Base-by-base conservation (phyloP, 768 basidiomycete species). In the Mycena chlorophos region DNA sequence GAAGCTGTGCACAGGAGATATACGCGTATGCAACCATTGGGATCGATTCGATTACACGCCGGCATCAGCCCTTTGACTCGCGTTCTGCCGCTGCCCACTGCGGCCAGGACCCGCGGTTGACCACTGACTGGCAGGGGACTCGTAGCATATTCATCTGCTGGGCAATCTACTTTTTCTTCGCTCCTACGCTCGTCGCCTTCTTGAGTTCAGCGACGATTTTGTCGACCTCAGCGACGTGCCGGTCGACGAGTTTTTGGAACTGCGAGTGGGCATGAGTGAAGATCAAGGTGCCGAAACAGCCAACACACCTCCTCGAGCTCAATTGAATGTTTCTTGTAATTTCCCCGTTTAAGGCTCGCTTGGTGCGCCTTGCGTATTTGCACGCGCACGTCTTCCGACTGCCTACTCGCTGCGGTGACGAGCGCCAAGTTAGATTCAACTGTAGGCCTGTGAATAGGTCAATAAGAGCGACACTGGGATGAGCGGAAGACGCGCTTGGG, bases 231-330 rank as follows among this genome's bases (percentile, higher is more conserved):
- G 66, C 74, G 17, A 89, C 68, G 53, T 83, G 78, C 55, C 73
- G 79, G 58, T 91, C 86, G 0, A 77, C 75, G 13, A 93, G 72
- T 61, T 85, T 88, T 66, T 91, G 88, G 67, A 92, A 89, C 91
- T 93, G 54, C 19, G 26, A 19, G 19, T 57, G 19, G 61, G 51
- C 23, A 27, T 54, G 31, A 4, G 34, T 13, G 16, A 8, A 22
- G 42, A 19, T 28, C 27, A 12, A 28, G 4, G 45, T 6, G 51
- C 58, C 19, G 4, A 13, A 22, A 19, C n/a, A 13, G n/a, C n/a
- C 51, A 8, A 71, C 78, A 27, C 49, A 88, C 91, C 75, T 88
- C 87, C 34, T 88, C 82, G n/a, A 85, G 49, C 56, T 89, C 89
- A 8, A 84, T 63, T 0, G 87, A 86, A 61, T 80, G 86, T 62